Conservation (phyloP, 163 green algal genomes). For the Scenedesmus sp. region DNA sequence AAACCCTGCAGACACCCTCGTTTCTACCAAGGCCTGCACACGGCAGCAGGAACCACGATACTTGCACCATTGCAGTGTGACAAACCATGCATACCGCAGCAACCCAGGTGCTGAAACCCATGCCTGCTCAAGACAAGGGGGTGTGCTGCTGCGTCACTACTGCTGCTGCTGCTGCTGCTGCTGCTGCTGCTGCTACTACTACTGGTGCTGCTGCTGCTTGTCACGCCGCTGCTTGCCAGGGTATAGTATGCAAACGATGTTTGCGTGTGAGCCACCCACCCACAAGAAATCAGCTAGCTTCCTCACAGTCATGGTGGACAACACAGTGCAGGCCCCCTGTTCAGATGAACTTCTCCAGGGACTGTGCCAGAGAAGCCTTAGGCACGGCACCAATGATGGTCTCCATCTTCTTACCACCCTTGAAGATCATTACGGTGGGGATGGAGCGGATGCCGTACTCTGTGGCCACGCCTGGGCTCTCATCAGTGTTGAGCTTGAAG, state of each 20-base stretch:
- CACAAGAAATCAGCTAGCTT: background rate
- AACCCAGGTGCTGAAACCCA: background rate
- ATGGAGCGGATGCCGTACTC: conserved; percentile 98
- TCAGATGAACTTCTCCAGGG: conserved; percentile 78
- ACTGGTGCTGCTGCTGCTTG: background rate
- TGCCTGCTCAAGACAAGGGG: background rate
- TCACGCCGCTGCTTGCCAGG: background rate
- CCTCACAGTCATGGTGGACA: background rate
- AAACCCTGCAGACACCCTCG: background rate
- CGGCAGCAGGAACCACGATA: background rate
- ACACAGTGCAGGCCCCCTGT: background rate
- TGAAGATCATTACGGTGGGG: conserved; percentile 90
- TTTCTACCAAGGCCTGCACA: background rate
- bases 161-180: background rate
- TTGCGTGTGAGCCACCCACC: background rate
- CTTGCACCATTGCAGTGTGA: background rate
- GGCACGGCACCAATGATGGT: conserved; percentile 96
- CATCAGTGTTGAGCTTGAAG: conserved; percentile 94
- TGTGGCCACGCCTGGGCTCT: conserved; percentile 87
- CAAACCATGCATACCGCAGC: background rate
- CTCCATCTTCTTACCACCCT: conserved; percentile 88
- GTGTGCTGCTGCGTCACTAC: background rate
- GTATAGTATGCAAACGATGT: background rate
- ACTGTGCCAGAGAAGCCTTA: conserved; percentile 87
- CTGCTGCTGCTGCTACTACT: background rate